Evolutionary conservation across 2,329 filamentous ascomycete species (phyloP), one percentile per base, ranked within the genome.

Genomic region (Camptophora hylomeconis): DNA sequence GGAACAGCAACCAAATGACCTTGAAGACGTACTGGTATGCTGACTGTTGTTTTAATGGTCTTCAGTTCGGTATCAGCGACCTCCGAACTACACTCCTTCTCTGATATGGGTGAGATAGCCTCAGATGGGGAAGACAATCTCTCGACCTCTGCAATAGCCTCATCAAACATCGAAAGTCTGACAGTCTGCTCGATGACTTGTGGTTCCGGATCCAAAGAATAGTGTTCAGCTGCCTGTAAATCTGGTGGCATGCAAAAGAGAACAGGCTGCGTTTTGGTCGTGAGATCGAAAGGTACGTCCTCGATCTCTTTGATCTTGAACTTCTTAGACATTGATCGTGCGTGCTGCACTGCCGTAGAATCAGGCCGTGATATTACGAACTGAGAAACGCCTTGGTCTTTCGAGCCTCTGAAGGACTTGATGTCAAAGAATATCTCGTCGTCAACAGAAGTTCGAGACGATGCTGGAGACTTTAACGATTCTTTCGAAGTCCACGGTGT

Each of bases 371-470:
- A 39, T 40, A 45, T 45, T 26, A 41, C 40, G 25, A 45, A 45
- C 13, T 42, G 40, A 13, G 28, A 21, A 10, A 36, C 40, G 22
- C 39, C 38, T 25, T 39, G 38, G 7, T 40, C 40, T 11, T 38
- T 37, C 5, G 41, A 45, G 23, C 42, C 40, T 26, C 41, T 30
- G 27, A 42, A 41, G 8, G 38, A 41, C 31, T 39, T 39, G 21
- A 45, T 37, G 20, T 45, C 41, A 21, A 45, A 45, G 31, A 45
- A 45, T 9, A 45, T 42, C 17, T 45, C 41, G 11, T 39, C 38
- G 7, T 20, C 12, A 15, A 18, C 14, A 3, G 29, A 31, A 7
- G 17, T 9, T 17, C 8, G 17, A 20, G 29, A 15, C 5, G 23
- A n/a, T n/a, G n/a, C n/a, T n/a, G n/a, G n/a, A n/a, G n/a, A n/a